These are phyloP conservation scores for Isatis lusitanica DNA, from an alignment of 441 rosid species.

Conservation along the genomic window DNA sequence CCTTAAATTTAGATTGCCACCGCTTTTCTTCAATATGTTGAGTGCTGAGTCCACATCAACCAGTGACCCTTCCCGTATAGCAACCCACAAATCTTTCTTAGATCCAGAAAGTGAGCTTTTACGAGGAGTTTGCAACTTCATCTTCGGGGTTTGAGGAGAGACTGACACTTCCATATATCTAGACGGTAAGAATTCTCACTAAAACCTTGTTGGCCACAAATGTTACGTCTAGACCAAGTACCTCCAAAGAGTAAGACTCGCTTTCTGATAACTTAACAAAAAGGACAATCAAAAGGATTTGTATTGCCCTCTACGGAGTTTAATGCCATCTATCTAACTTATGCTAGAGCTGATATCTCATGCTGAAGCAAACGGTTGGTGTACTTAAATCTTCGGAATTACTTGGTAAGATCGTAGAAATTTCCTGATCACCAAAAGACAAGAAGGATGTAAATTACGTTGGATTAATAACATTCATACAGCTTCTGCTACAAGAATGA, in stretches of 20 bases:
- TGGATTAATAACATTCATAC: constrained; percentile 1
- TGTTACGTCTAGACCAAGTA: constrained; percentile 5
- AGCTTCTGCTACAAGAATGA: neutral
- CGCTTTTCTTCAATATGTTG: constrained; percentile 69
- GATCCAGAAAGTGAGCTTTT: constrained; percentile 46
- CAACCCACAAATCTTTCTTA: constrained; percentile 77
- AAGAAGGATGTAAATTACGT: neutral
- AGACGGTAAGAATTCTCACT: constrained; percentile 3
- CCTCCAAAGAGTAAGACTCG: constrained; percentile 2
- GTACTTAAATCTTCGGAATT: neutral
- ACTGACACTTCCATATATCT: constrained; percentile 52
- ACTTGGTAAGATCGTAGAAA: neutral
- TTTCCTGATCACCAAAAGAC: constrained; percentile 17
- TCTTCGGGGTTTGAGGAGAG: constrained; percentile 72
- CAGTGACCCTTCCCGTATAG: constrained; percentile 80
- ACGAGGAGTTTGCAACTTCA: constrained; percentile 49
- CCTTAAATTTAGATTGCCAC: constrained; percentile 77
- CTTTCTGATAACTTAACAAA: neutral
- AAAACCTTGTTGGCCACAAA: constrained; percentile 5
- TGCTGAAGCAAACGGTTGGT: neutral
- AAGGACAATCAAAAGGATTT: constrained; percentile 5
- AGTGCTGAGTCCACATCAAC: constrained; percentile 80
- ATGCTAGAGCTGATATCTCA: neutral
- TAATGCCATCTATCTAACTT: neutral
- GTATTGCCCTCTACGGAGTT: neutral